Base-by-base conservation (phyloP, 768 basidiomycete species). In the Ramaria sp. region DNA sequence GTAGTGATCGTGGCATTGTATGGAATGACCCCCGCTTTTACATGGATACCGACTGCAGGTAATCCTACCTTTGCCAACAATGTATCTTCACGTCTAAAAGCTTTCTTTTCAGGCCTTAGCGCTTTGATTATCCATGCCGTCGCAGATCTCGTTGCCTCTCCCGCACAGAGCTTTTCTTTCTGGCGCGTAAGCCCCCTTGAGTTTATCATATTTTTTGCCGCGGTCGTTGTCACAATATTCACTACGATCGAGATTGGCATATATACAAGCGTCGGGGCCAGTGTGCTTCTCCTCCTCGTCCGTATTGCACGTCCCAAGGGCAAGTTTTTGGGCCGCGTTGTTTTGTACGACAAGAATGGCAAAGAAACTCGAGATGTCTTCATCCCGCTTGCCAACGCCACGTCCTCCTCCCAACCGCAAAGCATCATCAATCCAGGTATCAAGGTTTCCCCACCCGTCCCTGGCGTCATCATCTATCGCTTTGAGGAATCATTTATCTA, bases 41-140 rank as follows among this genome's bases (percentile, higher is more conserved):
- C 77, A 73, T 95, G 86, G 85, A 91, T 90, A 59, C 89, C 88
- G 34, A 81, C 63, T 22, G 86, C 88, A 7, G 82, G 39, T 45
- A 17, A 54, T 34, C 1, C 59, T 60, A 4, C 63, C 63, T 43
- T 37, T 37, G 39, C 6, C 38, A 20, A 6, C 6, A 24, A 17
- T 33, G 24, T 50, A 15, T 31, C 51, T 31, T 27, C n/a, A n/a
- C 10, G 27, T 17, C 59, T 62, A 59, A 54, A 65, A 63, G 59
- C 73, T 75, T 51, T 7, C 73, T 72, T 31, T 71, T 72, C 73
- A 17, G 63, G 76, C 27, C 78, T 98, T n/a, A 86, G 91, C 11
- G 95, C 94, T 33, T 80, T 97, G 61, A 95, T 98, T 67, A 95
- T 97, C 62, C 92, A 95, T 66, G 91, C 91, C 39, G 91, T 94